Evolutionary conservation across 768 basidiomycete genomes (phyloP), one percentile per base, ranked within the genome.

Genomic region (Amylocystis lapponica): DNA sequence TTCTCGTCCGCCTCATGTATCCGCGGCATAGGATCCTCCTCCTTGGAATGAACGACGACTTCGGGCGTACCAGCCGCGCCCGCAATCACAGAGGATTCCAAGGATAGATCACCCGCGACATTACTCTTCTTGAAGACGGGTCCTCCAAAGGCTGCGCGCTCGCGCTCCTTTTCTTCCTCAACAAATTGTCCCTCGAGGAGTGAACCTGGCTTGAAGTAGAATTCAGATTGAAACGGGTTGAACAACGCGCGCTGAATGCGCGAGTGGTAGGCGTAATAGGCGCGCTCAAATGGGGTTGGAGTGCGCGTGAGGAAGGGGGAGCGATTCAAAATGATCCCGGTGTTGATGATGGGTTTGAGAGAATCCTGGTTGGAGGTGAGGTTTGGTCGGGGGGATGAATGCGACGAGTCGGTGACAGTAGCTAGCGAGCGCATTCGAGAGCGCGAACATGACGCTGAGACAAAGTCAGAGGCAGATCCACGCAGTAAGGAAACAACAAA

Each of bases 141-240:
- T 8, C 50, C 12, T 0, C 92, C 91, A 62, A 91, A 97, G 1
- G 85, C 81, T 40, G 72, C 68, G 29, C 70, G 66, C 55, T 93
- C 90, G 38, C 86, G 76, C 46, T 72, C 68, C 35, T 78, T 75
- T 56, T 93, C 85, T 58, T 92, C 85, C 38, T 78, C 63, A 36
- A 73, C 80, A 64, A 91, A 95, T 29, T 86, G 76, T 12, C 81
- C 79, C 61, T 93, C 85, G 23, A 93, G 75, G 13, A 88, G 71
- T 0, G 92, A 87, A 8, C 93, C 93, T 38, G 82, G 82, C 65
- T 92, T 92, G 75, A 95, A 95, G 68, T 94, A 97, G 65, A 95
- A 91, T 36, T 92, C 83, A 45, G 78, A 71, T 14, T 93, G 88
- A 61, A 91, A 83, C 1, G 93, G 93, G 53, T 90, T 89, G 60